These are phyloP conservation scores for Xylaria sp. DNA, from an alignment of 2,329 filamentous ascomycete genomes.

Conservation along the genomic window DNA sequence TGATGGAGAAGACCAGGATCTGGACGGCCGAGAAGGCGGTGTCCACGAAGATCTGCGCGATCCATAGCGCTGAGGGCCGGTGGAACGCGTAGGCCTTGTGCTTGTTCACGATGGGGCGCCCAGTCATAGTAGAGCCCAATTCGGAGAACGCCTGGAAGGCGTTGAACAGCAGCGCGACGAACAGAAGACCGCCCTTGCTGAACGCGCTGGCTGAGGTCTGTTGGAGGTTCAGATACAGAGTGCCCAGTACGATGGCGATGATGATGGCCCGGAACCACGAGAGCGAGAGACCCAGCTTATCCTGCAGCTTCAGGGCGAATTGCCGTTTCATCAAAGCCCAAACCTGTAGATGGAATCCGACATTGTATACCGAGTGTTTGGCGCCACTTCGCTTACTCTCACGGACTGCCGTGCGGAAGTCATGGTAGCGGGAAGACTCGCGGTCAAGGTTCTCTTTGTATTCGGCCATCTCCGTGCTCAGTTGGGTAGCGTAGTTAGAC, in stretches of 20 bases:
- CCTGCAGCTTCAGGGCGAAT: conserved; percentile 83
- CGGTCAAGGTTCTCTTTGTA: conserved; percentile 68
- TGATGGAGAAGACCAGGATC: conserved; percentile 72
- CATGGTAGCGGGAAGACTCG: conserved; percentile 70
- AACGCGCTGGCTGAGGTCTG: conserved; percentile 72
- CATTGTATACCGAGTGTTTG: conserved; percentile 77
- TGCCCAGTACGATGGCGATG: conserved; percentile 78
- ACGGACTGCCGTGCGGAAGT: conserved; percentile 74
- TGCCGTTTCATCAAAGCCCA: conserved; percentile 84
- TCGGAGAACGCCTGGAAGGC: conserved; percentile 86
- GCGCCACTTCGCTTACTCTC: conserved; percentile 80
- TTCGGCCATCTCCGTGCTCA: conserved; percentile 67
- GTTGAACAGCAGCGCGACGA: conserved; percentile 80
- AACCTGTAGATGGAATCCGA: conserved; percentile 81
- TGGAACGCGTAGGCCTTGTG: conserved; percentile 84
- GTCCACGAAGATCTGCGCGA: conserved; percentile 81
- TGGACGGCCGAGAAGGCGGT: conserved; percentile 71
- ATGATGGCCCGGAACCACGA: conserved; percentile 70
- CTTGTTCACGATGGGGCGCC: conserved; percentile 78
- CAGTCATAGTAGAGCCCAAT: conserved; percentile 73
- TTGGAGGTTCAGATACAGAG: conserved; percentile 74
- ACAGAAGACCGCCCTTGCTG: conserved; percentile 79
- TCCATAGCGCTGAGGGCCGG: conserved; percentile 78
- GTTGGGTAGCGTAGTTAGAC: conserved; percentile 59
- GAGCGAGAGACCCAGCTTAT: conserved; percentile 75